Conservation (phyloP, 2,329 filamentous ascomycete species). For the Aschersonia sp. region DNA sequence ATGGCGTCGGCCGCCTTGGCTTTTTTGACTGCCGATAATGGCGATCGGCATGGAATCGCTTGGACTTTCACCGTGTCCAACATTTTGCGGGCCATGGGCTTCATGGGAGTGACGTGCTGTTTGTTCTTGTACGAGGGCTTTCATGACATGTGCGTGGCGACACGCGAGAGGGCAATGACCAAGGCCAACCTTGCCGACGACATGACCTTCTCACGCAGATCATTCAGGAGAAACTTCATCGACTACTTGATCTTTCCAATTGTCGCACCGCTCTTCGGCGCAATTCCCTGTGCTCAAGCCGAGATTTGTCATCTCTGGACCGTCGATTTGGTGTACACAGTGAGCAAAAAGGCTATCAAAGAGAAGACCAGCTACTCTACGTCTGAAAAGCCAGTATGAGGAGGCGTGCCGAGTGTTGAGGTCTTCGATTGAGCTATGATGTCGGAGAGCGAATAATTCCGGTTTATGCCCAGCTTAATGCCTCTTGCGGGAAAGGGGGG, state of each 20-base stretch:
- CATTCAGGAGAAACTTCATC: constrained; percentile 37
- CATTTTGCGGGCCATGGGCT: constrained; percentile 43
- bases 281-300: constrained; percentile 53
- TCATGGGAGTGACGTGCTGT: constrained; percentile 47
- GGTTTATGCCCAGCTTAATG: too few species aligned
- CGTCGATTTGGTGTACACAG: constrained; percentile 52
- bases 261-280: constrained; percentile 53
- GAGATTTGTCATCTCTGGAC: constrained; percentile 59
- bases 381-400: not conserved
- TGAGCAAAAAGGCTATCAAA: constrained; percentile 53
- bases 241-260: constrained; percentile 54
- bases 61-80: constrained; percentile 49
- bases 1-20: constrained; percentile 47
- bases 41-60: constrained; percentile 36
- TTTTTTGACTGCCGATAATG: constrained; percentile 33
- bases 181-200: constrained; percentile 48
- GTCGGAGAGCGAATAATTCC: too few species aligned
- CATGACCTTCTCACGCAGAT: constrained; percentile 50
- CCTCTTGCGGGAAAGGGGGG: too few species aligned
- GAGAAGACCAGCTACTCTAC: constrained; percentile 19
- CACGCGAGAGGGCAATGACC: constrained; percentile 52
- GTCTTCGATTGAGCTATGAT: too few species aligned
- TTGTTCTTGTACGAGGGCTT: constrained; percentile 55
- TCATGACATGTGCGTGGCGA: constrained; percentile 45
- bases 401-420: too few species aligned